phyloP scores from a whole-genome alignment of 768 basidiomycete species.

The Auricularia cornea region DNA sequence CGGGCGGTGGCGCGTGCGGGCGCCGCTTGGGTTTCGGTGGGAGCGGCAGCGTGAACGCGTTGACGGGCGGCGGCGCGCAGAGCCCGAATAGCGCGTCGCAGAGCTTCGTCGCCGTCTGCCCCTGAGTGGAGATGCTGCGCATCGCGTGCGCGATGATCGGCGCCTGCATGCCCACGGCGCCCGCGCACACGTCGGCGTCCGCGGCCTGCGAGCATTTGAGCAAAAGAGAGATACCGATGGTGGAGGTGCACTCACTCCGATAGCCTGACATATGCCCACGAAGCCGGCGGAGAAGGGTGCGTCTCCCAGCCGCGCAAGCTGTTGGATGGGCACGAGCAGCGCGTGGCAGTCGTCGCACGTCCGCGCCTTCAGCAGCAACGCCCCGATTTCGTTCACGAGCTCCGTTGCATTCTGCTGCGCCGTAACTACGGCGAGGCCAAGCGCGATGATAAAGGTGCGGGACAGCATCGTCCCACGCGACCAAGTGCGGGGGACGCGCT shows the following conservation, averaged over 20 bases:
- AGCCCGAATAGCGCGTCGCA: constrained; percentile 49
- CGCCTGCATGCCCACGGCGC: constrained; percentile 40
- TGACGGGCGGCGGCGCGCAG: constrained; percentile 42
- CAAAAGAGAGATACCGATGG: too few relatives aligned
- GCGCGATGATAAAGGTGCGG: too few relatives aligned
- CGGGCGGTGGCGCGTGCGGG: constrained; percentile 27
- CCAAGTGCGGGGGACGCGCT: too few relatives aligned
- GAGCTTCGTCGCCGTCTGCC: constrained; percentile 43
- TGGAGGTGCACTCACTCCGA: too few relatives aligned
- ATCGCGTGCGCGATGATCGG: constrained; percentile 52
- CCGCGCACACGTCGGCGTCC: constrained; percentile 51
- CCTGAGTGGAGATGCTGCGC: constrained; percentile 37
- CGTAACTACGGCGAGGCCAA: too few relatives aligned
- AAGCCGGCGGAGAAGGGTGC: not conserved
- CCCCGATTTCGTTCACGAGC: too few relatives aligned
- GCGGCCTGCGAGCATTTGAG: constrained; percentile 33
- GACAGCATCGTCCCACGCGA: too few relatives aligned
- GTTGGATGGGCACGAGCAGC: constrained; percentile 38
- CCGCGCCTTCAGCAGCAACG: constrained; percentile 32
- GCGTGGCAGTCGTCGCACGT: constrained; percentile 46
- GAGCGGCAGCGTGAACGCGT: constrained; percentile 35
- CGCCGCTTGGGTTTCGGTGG: constrained; percentile 20
- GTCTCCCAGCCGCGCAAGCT: constrained; percentile 42
- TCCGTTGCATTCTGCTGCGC: too few relatives aligned
- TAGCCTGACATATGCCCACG: too few relatives aligned